Conservation (phyloP, 2,329 filamentous ascomycete genomes). For the Fonsecaea monophora region DNA sequence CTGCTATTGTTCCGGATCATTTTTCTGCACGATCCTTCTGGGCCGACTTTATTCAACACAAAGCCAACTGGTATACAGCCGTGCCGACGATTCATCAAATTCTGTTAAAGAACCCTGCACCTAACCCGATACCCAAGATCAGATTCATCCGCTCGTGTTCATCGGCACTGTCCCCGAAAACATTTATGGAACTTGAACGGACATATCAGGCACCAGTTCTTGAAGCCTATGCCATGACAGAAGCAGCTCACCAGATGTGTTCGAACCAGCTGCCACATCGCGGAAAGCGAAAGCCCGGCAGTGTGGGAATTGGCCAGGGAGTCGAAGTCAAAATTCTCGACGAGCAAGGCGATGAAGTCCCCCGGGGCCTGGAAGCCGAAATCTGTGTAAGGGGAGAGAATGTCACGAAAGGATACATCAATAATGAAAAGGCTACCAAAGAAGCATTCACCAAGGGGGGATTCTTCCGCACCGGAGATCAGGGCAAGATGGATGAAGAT, state of each 20-base stretch:
- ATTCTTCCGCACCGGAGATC: constrained; percentile 88
- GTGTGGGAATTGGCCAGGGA: constrained; percentile 81
- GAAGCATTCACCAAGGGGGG: constrained; percentile 75
- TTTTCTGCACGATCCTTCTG: constrained; percentile 87
- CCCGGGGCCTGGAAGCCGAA: constrained; percentile 75
- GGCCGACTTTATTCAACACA: constrained; percentile 73
- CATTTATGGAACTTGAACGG: constrained; percentile 78
- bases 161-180: constrained; percentile 80
- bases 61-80: constrained; percentile 90
- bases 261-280: constrained; percentile 69
- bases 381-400: constrained; percentile 84
- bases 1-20: constrained; percentile 76
- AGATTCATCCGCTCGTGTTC: constrained; percentile 90
- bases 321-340: constrained; percentile 82
- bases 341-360: constrained; percentile 69
- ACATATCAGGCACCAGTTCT: constrained; percentile 79
- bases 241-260: constrained; percentile 67
- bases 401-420: constrained; percentile 83
- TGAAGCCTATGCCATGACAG: constrained; percentile 92
- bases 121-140: constrained; percentile 72
- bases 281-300: constrained; percentile 77
- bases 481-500: constrained; percentile 79
- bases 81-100: constrained; percentile 95
- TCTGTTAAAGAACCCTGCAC: constrained; percentile 74
- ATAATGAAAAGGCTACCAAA: constrained; percentile 78